Conservation (phyloP, 139 green algal genomes). For the Chlorella sp. region DNA sequence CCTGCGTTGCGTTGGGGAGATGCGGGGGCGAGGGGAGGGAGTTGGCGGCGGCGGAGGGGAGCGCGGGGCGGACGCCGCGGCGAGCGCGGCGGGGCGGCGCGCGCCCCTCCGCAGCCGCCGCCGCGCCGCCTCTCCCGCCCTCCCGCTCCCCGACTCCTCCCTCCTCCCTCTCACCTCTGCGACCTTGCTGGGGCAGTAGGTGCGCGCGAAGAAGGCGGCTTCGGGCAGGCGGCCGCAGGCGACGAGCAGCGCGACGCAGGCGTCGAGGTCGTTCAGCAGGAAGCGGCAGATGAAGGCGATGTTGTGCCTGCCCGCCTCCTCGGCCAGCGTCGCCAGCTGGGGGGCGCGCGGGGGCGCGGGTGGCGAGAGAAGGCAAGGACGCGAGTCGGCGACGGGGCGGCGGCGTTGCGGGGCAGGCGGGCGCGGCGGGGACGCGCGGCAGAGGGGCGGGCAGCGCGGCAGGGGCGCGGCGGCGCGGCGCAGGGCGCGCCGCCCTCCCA, state of each 20-base stretch:
- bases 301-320: slow-evolving; percentile 47
- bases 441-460: too few relatives aligned
- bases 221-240: slow-evolving; percentile 82
- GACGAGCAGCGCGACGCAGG: slow-evolving; percentile 83
- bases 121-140: too few relatives aligned
- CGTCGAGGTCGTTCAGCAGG: slow-evolving; percentile 79
- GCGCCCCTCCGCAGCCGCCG: too few relatives aligned
- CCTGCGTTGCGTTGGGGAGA: too few relatives aligned
- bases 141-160: too few relatives aligned
- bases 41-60: too few relatives aligned
- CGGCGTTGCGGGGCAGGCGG: not conserved
- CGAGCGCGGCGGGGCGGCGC: too few relatives aligned
- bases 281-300: slow-evolving; percentile 74
- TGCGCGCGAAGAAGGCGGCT: slow-evolving; percentile 95
- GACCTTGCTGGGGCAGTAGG: slow-evolving; percentile 84
- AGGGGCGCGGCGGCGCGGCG: too few relatives aligned
- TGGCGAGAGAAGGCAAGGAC: not conserved
- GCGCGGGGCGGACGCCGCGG: too few relatives aligned
- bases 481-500: too few relatives aligned
- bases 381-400: not conserved
- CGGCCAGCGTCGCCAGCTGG: too few relatives aligned
- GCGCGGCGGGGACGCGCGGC: not conserved
- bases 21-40: too few relatives aligned
- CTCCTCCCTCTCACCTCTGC: slow-evolving; percentile 36
- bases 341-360: not conserved